phyloP scores from a whole-genome alignment of 331 rosid species.

The Acacia pycnantha region DNA sequence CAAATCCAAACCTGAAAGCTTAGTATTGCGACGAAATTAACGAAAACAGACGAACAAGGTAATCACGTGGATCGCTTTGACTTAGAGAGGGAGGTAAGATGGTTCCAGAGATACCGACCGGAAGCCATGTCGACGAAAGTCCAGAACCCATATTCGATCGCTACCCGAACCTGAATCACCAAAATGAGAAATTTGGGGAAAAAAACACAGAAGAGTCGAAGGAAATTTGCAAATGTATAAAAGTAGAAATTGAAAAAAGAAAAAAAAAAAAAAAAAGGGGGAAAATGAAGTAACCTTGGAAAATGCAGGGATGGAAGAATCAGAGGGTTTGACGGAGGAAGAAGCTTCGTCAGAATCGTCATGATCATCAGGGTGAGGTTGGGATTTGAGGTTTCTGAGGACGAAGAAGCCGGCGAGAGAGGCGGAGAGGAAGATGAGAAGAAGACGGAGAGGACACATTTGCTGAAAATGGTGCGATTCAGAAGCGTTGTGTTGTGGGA shows the following conservation, averaged over 20 bases:
- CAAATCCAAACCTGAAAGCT: not conserved
- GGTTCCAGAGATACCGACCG: conserved; percentile 91
- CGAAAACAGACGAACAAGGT: not conserved
- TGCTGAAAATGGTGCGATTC: not conserved
- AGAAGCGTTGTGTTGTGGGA: not conserved
- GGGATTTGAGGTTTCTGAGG: conserved; percentile 70
- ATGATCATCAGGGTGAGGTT: conserved; percentile 2
- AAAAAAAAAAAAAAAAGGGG: not conserved
- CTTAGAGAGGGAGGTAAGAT: conserved; percentile 41
- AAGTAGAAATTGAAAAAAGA: not conserved
- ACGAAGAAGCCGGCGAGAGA: conserved; percentile 83
- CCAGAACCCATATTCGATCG: conserved; percentile 78
- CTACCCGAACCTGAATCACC: conserved; percentile 44
- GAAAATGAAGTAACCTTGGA: conserved; percentile 46
- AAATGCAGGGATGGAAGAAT: conserved; percentile 26
- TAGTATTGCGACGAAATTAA: conserved; percentile 1
- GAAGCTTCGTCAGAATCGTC: not conserved
- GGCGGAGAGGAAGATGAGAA: conserved; percentile 78
- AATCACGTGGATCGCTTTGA: not conserved
- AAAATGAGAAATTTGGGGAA: not conserved
- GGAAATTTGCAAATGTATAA: not conserved
- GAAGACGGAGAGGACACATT: conserved; percentile 83
- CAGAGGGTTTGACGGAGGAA: not conserved
- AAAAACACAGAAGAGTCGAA: not conserved
- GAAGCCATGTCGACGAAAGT: conserved; percentile 79